A percentile compares a stretch with the other conserved stretches of the same genome.
These are phyloP conservation scores for Abelmoschus esculentus DNA, from an alignment of 345 rosid species.

Conservation along the genomic window DNA sequence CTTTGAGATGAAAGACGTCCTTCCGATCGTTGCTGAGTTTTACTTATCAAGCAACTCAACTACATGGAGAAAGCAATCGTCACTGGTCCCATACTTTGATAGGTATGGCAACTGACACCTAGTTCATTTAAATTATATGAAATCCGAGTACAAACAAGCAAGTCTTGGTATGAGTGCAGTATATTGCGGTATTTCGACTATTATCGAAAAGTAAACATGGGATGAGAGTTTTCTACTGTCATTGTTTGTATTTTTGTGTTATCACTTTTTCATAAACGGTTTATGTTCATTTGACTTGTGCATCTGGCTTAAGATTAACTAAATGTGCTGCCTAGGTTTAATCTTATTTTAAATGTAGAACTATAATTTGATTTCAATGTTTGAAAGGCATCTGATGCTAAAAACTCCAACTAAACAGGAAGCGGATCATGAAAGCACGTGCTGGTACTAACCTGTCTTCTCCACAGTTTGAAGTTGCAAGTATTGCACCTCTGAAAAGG, in stretches of 20 bases:
- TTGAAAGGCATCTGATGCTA: neutral
- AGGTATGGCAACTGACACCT: slow-evolving; percentile 31
- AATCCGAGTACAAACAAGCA: neutral
- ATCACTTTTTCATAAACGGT: neutral
- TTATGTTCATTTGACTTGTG: neutral
- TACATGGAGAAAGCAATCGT: slow-evolving; percentile 31
- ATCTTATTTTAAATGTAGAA: neutral
- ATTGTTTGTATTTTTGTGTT: neutral
- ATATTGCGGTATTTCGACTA: neutral
- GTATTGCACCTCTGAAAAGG: slow-evolving; percentile 61
- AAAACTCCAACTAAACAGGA: slow-evolving; percentile 25
- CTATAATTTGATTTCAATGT: neutral
- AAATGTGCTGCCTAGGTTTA: neutral
- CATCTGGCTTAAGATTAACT: neutral
- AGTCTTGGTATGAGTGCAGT: neutral
- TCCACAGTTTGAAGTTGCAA: slow-evolving; percentile 29
- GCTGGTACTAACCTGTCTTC: slow-evolving; percentile 21
- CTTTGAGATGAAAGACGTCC: slow-evolving; percentile 47
- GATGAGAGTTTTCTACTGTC: neutral
- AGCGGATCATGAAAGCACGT: slow-evolving; percentile 17
- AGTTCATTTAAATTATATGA: neutral
- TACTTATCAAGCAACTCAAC: slow-evolving; percentile 40
- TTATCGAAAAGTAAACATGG: neutral
- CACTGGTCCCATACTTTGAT: slow-evolving; percentile 52
- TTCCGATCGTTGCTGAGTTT: slow-evolving; percentile 61